Evolutionary conservation across 2,329 filamentous ascomycete species (phyloP), one percentile per base, ranked within the genome.

Genomic region (Colletotrichum higginsianum): DNA sequence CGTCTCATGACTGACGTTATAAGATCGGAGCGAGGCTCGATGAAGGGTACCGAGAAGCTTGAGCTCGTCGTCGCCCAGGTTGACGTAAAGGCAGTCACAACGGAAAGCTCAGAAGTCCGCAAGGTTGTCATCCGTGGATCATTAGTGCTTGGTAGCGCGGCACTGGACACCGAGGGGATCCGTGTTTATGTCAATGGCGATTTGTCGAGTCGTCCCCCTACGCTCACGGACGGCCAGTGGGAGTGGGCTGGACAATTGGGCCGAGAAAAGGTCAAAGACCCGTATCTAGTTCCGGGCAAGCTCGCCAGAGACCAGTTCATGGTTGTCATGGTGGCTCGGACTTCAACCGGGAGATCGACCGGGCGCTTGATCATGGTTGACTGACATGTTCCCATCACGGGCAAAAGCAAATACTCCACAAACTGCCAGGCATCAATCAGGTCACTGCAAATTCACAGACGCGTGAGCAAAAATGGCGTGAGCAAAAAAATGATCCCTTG

Each of bases 241-340:
- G 1, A 1, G 13, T 71, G 68, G 68, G n/a, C 57, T 12, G 23
- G 44, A 38, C n/a, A 26, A 16, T 40, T 72, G 2, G 15, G 42
- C 46, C 40, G 58, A 15, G 6, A 26, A 8, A 30, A 18, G 7
- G 23, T n/a, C 4, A 23, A 38, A 8, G 69, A 72, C 16, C 53
- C 44, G n/a, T 72, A 56, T 30, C 60, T 60, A n/a, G 38, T 53
- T 16, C 53, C 35, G 13, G 65, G 52, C 4, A 58, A 55, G 15
- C 18, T 56, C 1, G 58, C 52, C 13, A 46, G 58, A 7, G 60
- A 68, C 55, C 65, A 64, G 40, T 68, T 68, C 40, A 68, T 72
- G 65, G 18, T 72, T 4, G 60, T 50, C 9, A 35, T 68, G 4
- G 13, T 72, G 9, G 69, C 55, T 15, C 30, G 7, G 21, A 18